These are phyloP conservation scores for Termitomyces sp. DNA, from an alignment of 1,284 basidiomycete genomes.

Conservation along the genomic window DNA sequence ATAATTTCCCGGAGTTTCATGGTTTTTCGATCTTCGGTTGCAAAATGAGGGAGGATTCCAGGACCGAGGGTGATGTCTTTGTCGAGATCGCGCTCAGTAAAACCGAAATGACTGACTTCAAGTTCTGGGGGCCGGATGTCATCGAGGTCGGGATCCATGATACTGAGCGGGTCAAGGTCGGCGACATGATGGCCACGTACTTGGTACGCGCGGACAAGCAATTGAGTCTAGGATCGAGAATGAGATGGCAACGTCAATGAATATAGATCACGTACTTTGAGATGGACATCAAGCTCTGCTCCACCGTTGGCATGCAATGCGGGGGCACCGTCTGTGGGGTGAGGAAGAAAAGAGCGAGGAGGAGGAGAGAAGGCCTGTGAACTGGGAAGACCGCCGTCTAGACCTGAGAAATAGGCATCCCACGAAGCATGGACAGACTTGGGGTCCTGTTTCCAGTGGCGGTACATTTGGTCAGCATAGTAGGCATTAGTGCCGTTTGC, in stretches of 20 bases:
- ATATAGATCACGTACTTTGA: slow-evolving; percentile 65
- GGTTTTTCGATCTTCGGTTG: slow-evolving; percentile 75
- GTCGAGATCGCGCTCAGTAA: slow-evolving; percentile 89
- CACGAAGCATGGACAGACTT: slow-evolving; percentile 92
- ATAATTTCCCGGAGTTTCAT: slow-evolving; percentile 94
- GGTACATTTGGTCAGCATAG: slow-evolving; percentile 97
- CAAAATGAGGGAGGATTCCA: slow-evolving; percentile 95
- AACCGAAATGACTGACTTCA: slow-evolving; percentile 90
- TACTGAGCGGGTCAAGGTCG: slow-evolving; percentile 92
- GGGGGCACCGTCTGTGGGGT: slow-evolving; percentile 79
- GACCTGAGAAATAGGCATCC: slow-evolving; percentile 91
- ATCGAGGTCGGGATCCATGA: slow-evolving; percentile 84
- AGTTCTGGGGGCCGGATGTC: slow-evolving; percentile 80
- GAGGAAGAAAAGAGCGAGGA: slow-evolving; percentile 59
- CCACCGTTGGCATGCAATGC: slow-evolving; percentile 69
- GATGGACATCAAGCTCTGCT: slow-evolving; percentile 84
- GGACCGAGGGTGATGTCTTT: slow-evolving; percentile 94
- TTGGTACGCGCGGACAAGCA: slow-evolving; percentile 97
- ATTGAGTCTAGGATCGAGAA: slow-evolving; percentile 67
- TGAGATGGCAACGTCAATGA: not conserved
- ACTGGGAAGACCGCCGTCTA: slow-evolving; percentile 86
- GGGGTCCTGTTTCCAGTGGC: slow-evolving; percentile 87
- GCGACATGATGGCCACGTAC: slow-evolving; percentile 97
- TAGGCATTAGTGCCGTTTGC: slow-evolving; percentile 91
- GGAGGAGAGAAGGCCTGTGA: slow-evolving; percentile 84